phyloP scores from a whole-genome alignment of 2,329 filamentous ascomycete species.

The Talaromyces albobiverticillius region DNA sequence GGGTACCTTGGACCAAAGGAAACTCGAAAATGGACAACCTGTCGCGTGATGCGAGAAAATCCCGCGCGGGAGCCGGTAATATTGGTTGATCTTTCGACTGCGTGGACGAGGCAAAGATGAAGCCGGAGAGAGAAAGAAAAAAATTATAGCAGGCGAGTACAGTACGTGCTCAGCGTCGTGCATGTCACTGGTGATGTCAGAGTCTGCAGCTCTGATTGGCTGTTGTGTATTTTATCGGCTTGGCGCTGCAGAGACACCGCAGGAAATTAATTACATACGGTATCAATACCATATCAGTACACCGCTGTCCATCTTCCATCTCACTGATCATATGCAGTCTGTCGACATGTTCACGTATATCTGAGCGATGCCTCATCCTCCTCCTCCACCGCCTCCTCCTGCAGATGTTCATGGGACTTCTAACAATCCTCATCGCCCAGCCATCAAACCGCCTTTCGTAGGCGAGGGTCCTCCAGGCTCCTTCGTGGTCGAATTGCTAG shows the following conservation, averaged over 20 bases:
- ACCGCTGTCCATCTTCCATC: neutral
- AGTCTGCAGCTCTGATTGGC: slow-evolving; percentile 3
- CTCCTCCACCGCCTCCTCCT: neutral
- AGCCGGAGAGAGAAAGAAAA: neutral
- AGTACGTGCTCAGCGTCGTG: too few species aligned
- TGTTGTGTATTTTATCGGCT: neutral
- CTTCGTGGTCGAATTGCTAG: slow-evolving; percentile 28
- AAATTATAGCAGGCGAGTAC: too few species aligned
- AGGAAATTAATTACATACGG: neutral
- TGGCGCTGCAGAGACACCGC: neutral
- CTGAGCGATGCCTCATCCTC: neutral
- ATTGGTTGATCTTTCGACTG: neutral
- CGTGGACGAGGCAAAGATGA: neutral
- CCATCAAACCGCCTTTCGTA: neutral
- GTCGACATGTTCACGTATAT: neutral
- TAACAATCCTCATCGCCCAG: neutral
- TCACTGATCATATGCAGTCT: too few species aligned
- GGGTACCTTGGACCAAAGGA: neutral
- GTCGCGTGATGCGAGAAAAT: neutral
- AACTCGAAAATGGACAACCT: neutral
- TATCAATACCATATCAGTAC: neutral
- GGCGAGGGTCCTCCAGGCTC: slow-evolving; percentile 9
- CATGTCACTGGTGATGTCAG: neutral
- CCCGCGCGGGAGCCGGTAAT: neutral
- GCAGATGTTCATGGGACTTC: neutral